Base-by-base conservation (phyloP, 192 early-diverging fungal genomes). In the Coemansia brasiliensis region DNA sequence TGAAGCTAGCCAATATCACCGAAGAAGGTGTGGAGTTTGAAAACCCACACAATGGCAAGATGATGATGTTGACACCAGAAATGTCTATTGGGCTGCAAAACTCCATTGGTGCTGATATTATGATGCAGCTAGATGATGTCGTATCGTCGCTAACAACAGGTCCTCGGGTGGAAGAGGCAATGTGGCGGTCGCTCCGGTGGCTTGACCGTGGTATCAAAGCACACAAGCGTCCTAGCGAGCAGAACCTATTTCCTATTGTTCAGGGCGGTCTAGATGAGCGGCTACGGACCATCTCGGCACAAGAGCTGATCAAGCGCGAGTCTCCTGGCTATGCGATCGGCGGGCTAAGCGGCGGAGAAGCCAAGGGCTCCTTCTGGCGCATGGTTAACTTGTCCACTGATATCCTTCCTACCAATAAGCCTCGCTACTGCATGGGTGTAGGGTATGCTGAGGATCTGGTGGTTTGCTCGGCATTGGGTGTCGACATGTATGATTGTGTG, bases 111-210 rank as follows among this genome's bases (percentile, higher is more conserved):
- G 88, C 90, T 1, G 92, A 92, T 60, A 92, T 94, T 17, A 91
- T 94, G 83, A 94, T 94, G 92, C 92, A 94, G 63, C 72, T 94
- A 59, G 92, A 94, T 60, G 92, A 94, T 67, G 92, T 94, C 3
- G 88, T 94, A 3, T 91, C 90, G 3, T 91, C 90, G 41, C 62
- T 94, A 43, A 87, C 87, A 1, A 88, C 85, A 10, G 90, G 92
- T 3, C 83, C 87, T 12, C 83, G 92, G 50, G 88, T 94, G 2
- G 92, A 92, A 62, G 92, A 94, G 67, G 92, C 92, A 38, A 94
- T 94, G 92, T 84, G 83, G 82, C 82, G 92, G 67, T 91, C 89
- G 18, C 86, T 94, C 46, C 85, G 92, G 39, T 94, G 92, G 92
- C 77, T 94, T 41, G 92, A 94, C 71, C 80, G 92, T 62, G 87